Percentiles rank a stretch among this genome's conserved stretches.
Conservation (phyloP, 176 grass and related monocot species). For the Raddia distichophylla region DNA sequence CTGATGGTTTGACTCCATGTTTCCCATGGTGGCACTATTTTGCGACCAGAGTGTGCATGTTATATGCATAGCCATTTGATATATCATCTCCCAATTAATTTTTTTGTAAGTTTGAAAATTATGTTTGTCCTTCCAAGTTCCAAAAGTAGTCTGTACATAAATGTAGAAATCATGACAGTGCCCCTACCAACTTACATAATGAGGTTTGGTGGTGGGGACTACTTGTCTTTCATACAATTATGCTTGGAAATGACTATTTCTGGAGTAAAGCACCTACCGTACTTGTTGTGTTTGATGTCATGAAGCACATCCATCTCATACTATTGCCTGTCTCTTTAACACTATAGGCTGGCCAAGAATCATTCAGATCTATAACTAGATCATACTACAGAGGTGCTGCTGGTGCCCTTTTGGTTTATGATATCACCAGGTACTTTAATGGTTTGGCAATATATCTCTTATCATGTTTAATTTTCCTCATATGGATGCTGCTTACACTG, state of each 20-base stretch:
- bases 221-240: neutral
- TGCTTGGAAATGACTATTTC: neutral
- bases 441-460: neutral
- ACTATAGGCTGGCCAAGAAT: slow-evolving; percentile 77
- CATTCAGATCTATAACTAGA: slow-evolving; percentile 85
- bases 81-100: neutral
- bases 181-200: neutral
- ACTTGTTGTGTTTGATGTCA: neutral
- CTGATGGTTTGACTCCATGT: neutral
- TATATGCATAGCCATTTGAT: neutral
- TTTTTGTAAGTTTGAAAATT: neutral
- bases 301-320: slow-evolving; percentile 23
- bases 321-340: slow-evolving; percentile 17
- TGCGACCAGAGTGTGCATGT: neutral
- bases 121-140: neutral
- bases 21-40: neutral
- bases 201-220: neutral
- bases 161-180: neutral
- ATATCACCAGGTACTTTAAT: slow-evolving; percentile 63
- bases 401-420: slow-evolving; percentile 86
- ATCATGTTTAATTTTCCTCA: neutral
- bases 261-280: neutral
- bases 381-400: slow-evolving; percentile 89
- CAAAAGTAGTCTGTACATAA: neutral
- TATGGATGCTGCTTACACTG: neutral